Evolutionary conservation across 192 early-diverging fungal species (phyloP), one percentile per base, ranked within the genome.

Genomic region (Linderina pennispora): DNA sequence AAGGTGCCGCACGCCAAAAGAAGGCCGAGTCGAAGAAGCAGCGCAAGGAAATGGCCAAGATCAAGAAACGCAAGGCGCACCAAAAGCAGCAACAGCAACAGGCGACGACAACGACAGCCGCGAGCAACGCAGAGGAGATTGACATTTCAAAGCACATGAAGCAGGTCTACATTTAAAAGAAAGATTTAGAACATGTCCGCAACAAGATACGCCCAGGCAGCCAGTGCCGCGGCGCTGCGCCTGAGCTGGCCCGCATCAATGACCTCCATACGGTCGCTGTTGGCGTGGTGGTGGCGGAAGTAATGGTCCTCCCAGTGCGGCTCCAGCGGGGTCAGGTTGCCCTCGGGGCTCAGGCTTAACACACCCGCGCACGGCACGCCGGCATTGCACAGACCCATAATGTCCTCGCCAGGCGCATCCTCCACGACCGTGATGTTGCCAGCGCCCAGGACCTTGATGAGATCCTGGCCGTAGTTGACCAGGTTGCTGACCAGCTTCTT

Each of bases 281-380:
- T 39, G 0, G 77, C 75, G 20, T 82, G 80, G 48, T 82, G 80
- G 49, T 76, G 67, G 23, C 74, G 67, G 61, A 82, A 82, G 47
- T 82, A 82, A 6, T 74, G 75, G 23, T 62, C 59, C 39, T 48
- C 43, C 53, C 74, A 70, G 7, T 45, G n/a, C 4, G 50, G 61
- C n/a, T 58, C 46, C 19, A 58, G 60, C 8, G 51, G 58, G 18
- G 36, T 60, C 5, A 48, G 52, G 50, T 43, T 35, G 32, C 49
- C 71, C 57, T 77, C 75, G 0, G 74, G 73, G 43, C 75, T 72
- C 0, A 55, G 48, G 39, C 63, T 55, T 16, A 67, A 45, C 41
- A 70, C 69, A 0, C 76, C 75, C 2, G 76, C 77, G 45, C 80
- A 79, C 1, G 74, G 69, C 36, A 82, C 78, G 16, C 77, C 78